Percentiles rank a stretch among this genome's conserved stretches.
phyloP scores from a whole-genome alignment of 208 protist species.

The Phytomonas sp. region DNA sequence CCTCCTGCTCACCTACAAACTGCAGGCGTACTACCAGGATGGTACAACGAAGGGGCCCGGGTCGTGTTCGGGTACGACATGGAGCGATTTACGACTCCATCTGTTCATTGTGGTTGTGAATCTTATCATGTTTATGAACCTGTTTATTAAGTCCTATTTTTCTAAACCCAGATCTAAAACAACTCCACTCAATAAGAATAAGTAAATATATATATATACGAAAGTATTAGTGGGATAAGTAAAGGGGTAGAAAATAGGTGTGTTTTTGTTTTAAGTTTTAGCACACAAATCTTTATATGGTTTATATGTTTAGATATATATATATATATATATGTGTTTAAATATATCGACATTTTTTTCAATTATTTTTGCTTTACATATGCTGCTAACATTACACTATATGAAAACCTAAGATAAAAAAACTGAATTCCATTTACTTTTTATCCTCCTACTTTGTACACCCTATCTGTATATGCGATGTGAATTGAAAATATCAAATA shows the following conservation, averaged over 20 bases:
- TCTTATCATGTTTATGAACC: conserved; percentile 2
- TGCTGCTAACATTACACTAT: neutral
- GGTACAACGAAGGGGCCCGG: conserved; percentile 14
- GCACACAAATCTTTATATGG: neutral
- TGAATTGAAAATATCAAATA: neutral
- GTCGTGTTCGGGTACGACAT: conserved; percentile 45
- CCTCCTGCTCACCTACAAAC: neutral
- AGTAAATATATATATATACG: neutral
- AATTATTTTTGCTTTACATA: conserved; percentile 1
- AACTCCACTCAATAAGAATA: conserved; percentile 6
- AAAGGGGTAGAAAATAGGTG: neutral
- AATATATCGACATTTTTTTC: conserved; percentile 8
- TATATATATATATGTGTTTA: conserved; percentile 2
- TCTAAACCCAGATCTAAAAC: conserved; percentile 9
- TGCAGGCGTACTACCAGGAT: neutral
- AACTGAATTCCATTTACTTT: neutral
- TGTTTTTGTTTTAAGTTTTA: conserved; percentile 13
- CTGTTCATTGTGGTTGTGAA: conserved; percentile 50
- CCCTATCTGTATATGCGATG: neutral
- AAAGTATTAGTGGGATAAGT: conserved; percentile 1
- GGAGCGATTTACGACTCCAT: conserved; percentile 49
- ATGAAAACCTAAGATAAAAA: neutral
- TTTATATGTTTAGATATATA: neutral
- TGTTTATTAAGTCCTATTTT: conserved; percentile 14
- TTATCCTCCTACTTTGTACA: neutral